A percentile compares a stretch with the other conserved stretches of the same genome.
Evolutionary conservation across 148 eudicot genomes (phyloP).

Genomic region (Linanthus parryae): DNA sequence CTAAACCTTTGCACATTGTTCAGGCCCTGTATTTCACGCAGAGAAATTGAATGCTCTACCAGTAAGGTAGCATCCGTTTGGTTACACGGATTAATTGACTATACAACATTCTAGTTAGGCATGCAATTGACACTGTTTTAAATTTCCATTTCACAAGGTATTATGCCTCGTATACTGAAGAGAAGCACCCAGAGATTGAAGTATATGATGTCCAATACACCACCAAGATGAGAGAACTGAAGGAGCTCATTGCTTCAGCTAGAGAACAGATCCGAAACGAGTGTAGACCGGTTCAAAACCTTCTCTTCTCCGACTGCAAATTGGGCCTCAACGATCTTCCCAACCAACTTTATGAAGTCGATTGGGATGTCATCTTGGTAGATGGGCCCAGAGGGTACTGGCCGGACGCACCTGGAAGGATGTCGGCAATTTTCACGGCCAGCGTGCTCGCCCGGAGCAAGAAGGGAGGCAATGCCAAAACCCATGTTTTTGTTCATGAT

Average conservation of each 20-base stretch:
- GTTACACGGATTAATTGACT: no score
- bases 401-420: slow-evolving; percentile 52
- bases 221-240: slow-evolving; percentile 32
- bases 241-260: slow-evolving; percentile 23
- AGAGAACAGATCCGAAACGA: slow-evolving; percentile 18
- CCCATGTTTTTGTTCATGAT: slow-evolving; percentile 77
- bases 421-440: slow-evolving; percentile 59
- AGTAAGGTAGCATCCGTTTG: no score
- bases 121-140: no score
- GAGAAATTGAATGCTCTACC: no score
- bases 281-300: slow-evolving; percentile 58
- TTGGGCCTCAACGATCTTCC: slow-evolving; percentile 65
- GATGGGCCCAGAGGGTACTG: slow-evolving; percentile 75
- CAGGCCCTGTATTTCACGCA: no score
- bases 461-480: slow-evolving; percentile 12
- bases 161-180: slow-evolving; percentile 26
- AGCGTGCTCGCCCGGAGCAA: slow-evolving; percentile 56
- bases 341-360: slow-evolving; percentile 50
- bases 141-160: no score
- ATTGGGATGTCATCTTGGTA: slow-evolving; percentile 65
- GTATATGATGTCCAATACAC: slow-evolving; percentile 64
- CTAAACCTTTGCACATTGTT: no score
- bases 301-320: slow-evolving; percentile 59
- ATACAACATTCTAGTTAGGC: no score
- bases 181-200: slow-evolving; percentile 38